These are phyloP conservation scores for Crithidia brevicula DNA, from an alignment of 208 protist genomes.

Conservation along the genomic window DNA sequence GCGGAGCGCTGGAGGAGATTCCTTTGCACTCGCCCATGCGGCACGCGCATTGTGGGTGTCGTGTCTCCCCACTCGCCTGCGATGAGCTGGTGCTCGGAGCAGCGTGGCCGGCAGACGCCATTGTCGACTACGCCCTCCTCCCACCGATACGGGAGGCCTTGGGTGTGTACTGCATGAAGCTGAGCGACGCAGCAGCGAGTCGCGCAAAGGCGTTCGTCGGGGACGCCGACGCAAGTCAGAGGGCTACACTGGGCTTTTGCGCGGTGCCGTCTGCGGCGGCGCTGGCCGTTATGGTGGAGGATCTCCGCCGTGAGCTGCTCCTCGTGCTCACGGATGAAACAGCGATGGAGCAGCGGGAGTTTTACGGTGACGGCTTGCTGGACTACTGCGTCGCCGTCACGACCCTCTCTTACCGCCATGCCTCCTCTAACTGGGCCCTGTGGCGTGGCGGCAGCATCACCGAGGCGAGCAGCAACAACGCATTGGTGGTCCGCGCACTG, in stretches of 20 bases:
- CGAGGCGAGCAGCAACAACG: constrained; percentile 23
- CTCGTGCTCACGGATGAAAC: constrained; percentile 28
- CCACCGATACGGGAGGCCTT: constrained; percentile 19
- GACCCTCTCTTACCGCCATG: constrained; percentile 21
- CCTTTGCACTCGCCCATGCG: constrained; percentile 9
- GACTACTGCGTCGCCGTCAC: constrained; percentile 39
- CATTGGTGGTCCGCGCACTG: constrained; percentile 27
- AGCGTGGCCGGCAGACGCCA: constrained; percentile 21
- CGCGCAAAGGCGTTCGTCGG: too few relatives aligned
- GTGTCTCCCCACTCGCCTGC: constrained; percentile 16
- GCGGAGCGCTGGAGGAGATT: constrained; percentile 19
- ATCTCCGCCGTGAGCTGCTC: constrained; percentile 35
- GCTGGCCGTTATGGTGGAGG: not conserved
- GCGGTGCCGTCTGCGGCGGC: not conserved
- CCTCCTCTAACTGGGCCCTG: constrained; percentile 22
- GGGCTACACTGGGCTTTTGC: not conserved
- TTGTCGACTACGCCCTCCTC: constrained; percentile 21
- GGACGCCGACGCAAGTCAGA: not conserved
- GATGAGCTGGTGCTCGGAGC: constrained; percentile 25
- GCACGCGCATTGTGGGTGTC: constrained; percentile 21
- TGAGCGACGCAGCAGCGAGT: not conserved
- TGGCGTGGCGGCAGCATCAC: constrained; percentile 34
- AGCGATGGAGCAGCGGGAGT: constrained; percentile 44
- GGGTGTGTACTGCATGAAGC: constrained; percentile 12
- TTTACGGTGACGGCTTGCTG: constrained; percentile 56